Evolutionary conservation across 345 rosid species (phyloP).

Genomic region (Barbarea vulgaris): DNA sequence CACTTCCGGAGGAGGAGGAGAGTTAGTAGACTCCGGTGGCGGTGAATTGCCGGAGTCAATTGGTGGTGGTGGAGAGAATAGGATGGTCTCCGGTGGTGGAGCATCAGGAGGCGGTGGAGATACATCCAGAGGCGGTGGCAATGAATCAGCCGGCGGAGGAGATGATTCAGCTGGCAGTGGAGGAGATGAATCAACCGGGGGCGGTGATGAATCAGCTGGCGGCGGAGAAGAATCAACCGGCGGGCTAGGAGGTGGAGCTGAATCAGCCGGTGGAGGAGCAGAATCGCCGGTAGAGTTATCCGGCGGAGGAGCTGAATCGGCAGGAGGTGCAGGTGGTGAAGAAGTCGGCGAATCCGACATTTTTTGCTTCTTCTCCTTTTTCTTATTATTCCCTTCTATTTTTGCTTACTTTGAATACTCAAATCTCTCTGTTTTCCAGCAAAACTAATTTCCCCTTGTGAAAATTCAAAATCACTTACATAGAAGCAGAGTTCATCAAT

Average conservation of each 20-base stretch:
- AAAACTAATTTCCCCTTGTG: no score
- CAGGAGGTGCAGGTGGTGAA: constrained; percentile 39
- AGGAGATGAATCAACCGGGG: constrained; percentile 16
- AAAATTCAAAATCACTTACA: neutral
- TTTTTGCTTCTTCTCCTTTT: neutral
- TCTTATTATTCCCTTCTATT: neutral
- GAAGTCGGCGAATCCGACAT: constrained; percentile 51
- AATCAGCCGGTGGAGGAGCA: constrained; percentile 34
- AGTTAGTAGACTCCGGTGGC: constrained; percentile 41
- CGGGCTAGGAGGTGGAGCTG: constrained; percentile 40
- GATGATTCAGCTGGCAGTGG: neutral
- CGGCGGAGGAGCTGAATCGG: constrained; percentile 21
- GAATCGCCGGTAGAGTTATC: constrained; percentile 19
- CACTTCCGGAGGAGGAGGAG: constrained; percentile 35
- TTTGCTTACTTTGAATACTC: neutral
- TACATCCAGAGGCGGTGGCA: constrained; percentile 33
- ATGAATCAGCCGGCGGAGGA: neutral
- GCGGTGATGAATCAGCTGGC: constrained; percentile 28
- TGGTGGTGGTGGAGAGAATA: constrained; percentile 16
- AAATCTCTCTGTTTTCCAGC: neutral
- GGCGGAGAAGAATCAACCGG: constrained; percentile 24
- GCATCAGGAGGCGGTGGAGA: neutral
- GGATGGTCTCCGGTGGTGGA: constrained; percentile 8
- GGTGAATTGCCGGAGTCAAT: constrained; percentile 23
- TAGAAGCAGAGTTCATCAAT: neutral